Evolutionary conservation across 2,329 filamentous ascomycete genomes (phyloP).

Genomic region (Monosporascus sp.): DNA sequence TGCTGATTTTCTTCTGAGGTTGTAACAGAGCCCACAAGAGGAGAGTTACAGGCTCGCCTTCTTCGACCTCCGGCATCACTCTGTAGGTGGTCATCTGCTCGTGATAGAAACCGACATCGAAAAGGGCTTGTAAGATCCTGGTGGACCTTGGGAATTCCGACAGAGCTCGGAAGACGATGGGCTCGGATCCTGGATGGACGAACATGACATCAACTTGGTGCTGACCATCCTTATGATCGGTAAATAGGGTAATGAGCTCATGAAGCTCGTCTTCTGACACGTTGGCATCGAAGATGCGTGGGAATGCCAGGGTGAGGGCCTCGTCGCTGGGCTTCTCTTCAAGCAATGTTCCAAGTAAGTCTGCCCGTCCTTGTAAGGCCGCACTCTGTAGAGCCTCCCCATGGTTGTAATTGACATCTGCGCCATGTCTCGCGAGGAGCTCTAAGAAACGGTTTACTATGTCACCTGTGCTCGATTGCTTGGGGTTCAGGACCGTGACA

Average conservation of each 20-base stretch:
- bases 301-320: slow-evolving; percentile 48
- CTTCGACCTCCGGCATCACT: slow-evolving; percentile 40
- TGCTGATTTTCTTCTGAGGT: slow-evolving; percentile 58
- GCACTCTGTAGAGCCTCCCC: slow-evolving; percentile 51
- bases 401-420: slow-evolving; percentile 44
- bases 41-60: slow-evolving; percentile 50
- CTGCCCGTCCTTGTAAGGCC: slow-evolving; percentile 43
- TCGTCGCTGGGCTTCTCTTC: slow-evolving; percentile 42
- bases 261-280: slow-evolving; percentile 45
- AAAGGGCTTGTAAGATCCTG: slow-evolving; percentile 44
- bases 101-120: slow-evolving; percentile 55
- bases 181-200: slow-evolving; percentile 34
- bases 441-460: slow-evolving; percentile 42
- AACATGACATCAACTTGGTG: slow-evolving; percentile 46
- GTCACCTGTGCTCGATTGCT: slow-evolving; percentile 29
- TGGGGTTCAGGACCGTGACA: slow-evolving; percentile 38
- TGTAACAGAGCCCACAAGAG: slow-evolving; percentile 58
- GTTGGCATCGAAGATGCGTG: slow-evolving; percentile 48
- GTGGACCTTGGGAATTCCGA: slow-evolving; percentile 49
- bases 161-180: slow-evolving; percentile 48
- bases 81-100: slow-evolving; percentile 43
- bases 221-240: slow-evolving; percentile 42
- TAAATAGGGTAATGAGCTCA: slow-evolving; percentile 45
- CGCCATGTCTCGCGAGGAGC: slow-evolving; percentile 35
- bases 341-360: slow-evolving; percentile 46